Evolutionary conservation across 371 early-diverging fungal genomes (phyloP).

Genomic region (Smittium mucronatum): DNA sequence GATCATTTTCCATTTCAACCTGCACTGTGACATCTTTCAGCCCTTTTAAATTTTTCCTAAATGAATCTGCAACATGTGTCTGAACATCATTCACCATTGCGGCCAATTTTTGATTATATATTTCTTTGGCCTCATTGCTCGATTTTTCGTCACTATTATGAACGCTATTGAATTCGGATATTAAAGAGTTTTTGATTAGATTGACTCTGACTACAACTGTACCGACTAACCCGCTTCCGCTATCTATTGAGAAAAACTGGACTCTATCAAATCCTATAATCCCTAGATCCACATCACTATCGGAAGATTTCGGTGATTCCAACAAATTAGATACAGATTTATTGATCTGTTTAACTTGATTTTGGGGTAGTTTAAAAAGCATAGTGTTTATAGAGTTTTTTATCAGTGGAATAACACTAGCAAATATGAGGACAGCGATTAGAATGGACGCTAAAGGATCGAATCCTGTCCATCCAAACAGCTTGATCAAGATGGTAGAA

Average conservation of each 20-base stretch:
- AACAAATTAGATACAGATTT: neutral
- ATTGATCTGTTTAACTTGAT: neutral
- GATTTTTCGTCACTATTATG: neutral
- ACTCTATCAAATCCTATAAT: constrained; percentile 2
- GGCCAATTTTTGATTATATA: neutral
- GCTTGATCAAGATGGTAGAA: constrained; percentile 75
- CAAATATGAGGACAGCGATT: constrained; percentile 75
- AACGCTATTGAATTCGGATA: neutral
- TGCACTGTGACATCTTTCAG: constrained; percentile 3
- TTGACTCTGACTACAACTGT: constrained; percentile 1
- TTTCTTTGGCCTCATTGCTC: neutral
- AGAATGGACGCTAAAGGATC: constrained; percentile 91
- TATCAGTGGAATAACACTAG: constrained; percentile 74
- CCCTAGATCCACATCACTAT: neutral
- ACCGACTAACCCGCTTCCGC: neutral
- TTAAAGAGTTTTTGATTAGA: neutral
- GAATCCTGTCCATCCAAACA: constrained; percentile 86
- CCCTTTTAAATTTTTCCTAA: neutral
- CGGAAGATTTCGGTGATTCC: neutral
- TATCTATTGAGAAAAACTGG: neutral
- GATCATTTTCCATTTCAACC: constrained; percentile 1
- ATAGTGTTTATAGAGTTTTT: constrained; percentile 23
- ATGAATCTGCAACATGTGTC: neutral
- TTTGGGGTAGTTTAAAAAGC: neutral
- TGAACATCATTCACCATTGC: neutral